Base-by-base conservation (phyloP, 192 early-diverging fungal species). In the Linnemannia hyalina region DNA sequence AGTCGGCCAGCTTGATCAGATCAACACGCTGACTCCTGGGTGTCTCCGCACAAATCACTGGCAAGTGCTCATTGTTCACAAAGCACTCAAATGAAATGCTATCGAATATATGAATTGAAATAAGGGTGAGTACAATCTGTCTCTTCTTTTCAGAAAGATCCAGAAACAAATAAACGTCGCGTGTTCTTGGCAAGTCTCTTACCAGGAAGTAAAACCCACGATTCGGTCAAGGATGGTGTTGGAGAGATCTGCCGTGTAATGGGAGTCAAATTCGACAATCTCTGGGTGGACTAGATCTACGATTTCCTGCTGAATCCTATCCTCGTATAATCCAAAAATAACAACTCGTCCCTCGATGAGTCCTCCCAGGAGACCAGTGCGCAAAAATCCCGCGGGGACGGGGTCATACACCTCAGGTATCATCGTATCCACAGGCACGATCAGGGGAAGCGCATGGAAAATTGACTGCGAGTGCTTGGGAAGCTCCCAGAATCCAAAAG, bases 321-420 rank as follows among this genome's bases (percentile, higher is more conserved):
- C 95, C 87, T 96, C 93, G 63, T 94, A 94, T 47, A 95, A 82
- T 41, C 96, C 96, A 88, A 95, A 94, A 49, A 96, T 90, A 44
- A 96, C 90, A 15, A 96, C 83, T 49, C 93, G 93, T 0, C 95
- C 95, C 32, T 90, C 90, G 63, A 96, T 93, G 41, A 95, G 69
- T 35, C 91, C 89, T 32, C 96, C 96, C 74, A 95, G 86, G 22
- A 96, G 89, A 16, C 96, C 96, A 5, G 96, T 96, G 73, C 95
- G 91, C 78, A 96, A 84, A 82, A 94, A 97, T 42, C 93, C 88
- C 77, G 92, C 92, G 20, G 84, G 84, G 1, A 86, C 84, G 18
- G 84, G 84, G 80, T 93, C 88, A 74, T 92, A 93, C 2, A 88
- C 73, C 70, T 93, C 92, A 8, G 90, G 89, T n/a, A 88, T 81